phyloP scores from a whole-genome alignment of 2,329 filamentous ascomycete genomes.

The Xylariaceae sp. region DNA sequence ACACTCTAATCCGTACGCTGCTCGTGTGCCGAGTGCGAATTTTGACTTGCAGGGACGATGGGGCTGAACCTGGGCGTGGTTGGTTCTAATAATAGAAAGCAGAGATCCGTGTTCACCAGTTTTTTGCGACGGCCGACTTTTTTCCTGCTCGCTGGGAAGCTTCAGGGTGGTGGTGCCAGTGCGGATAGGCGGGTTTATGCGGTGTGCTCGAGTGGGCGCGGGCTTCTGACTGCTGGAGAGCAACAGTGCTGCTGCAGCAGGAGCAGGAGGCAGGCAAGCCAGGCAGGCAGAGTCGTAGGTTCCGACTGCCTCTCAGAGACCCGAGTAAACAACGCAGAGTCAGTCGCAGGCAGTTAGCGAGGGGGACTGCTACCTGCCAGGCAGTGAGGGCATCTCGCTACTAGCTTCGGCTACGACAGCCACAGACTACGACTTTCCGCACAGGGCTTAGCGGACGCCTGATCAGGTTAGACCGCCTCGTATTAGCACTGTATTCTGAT shows the following conservation, averaged over 20 bases:
- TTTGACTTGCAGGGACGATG: constrained; percentile 38
- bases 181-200: constrained; percentile 16
- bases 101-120: constrained; percentile 38
- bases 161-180: constrained; percentile 2
- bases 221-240: background rate
- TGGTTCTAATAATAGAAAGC: constrained; percentile 48
- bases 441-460: background rate
- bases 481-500: background rate
- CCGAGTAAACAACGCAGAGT: background rate
- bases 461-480: background rate
- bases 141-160: constrained; percentile 5
- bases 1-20: background rate
- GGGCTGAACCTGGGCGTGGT: constrained; percentile 46
- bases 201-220: constrained; percentile 11
- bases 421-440: background rate
- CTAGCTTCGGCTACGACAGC: background rate
- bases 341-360: background rate
- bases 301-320: background rate
- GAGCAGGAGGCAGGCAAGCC: constrained; percentile 14
- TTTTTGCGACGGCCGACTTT: constrained; percentile 17
- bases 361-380: background rate
- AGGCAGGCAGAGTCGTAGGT: background rate
- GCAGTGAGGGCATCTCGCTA: background rate
- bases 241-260: no score
- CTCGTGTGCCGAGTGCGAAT: constrained; percentile 20